Evolutionary conservation across 1,284 basidiomycete species (phyloP).

Genomic region (Microbotryum lychnidis-dioicae): DNA sequence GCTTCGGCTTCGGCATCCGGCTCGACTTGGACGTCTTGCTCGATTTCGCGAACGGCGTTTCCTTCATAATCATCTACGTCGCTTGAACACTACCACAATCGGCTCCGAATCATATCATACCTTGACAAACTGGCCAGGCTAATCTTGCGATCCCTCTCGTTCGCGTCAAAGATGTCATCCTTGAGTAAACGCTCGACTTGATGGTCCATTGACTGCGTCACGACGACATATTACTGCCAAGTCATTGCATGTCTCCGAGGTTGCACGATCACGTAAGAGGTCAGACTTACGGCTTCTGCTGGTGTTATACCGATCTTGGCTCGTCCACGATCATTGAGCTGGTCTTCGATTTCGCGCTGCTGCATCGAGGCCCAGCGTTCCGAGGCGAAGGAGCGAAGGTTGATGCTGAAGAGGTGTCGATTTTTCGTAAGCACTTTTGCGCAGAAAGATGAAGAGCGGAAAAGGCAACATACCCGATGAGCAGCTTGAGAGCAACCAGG

Average conservation of each 20-base stretch:
- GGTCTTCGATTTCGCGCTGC: slow-evolving; percentile 56
- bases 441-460: neutral
- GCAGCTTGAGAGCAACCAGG: slow-evolving; percentile 60
- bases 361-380: slow-evolving; percentile 66
- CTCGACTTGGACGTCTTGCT: no score
- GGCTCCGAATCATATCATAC: slow-evolving; percentile 34
- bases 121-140: slow-evolving; percentile 23
- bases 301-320: slow-evolving; percentile 77
- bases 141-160: slow-evolving; percentile 4
- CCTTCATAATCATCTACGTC: no score
- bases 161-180: slow-evolving; percentile 7
- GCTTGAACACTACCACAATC: slow-evolving; percentile 23
- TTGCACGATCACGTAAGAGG: neutral
- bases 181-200: slow-evolving; percentile 2
- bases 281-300: slow-evolving; percentile 61
- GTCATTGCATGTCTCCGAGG: neutral
- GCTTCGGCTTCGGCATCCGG: no score
- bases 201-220: slow-evolving; percentile 1
- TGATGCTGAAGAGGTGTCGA: slow-evolving; percentile 44
- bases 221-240: neutral
- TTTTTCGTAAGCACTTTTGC: neutral
- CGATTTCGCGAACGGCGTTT: no score
- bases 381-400: slow-evolving; percentile 73
- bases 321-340: slow-evolving; percentile 75
- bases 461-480: slow-evolving; percentile 53